Conservation (phyloP, 83 land plant species). For the Picea mariana region DNA sequence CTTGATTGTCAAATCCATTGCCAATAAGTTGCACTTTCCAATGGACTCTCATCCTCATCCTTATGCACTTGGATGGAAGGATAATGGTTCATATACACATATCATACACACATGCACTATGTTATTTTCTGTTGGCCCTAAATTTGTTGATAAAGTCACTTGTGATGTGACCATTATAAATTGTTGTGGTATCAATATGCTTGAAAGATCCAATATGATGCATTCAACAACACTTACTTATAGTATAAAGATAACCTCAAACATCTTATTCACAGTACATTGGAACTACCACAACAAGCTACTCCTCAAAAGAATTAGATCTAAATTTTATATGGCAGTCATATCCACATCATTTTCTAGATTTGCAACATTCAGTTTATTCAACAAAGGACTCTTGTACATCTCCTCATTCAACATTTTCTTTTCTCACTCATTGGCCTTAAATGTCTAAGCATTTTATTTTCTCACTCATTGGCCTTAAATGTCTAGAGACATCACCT, state of each 20-base stretch:
- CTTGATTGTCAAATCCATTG: not conserved
- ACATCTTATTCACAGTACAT: not conserved
- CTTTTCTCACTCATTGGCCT: no score
- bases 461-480: no score
- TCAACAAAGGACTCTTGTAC: no score
- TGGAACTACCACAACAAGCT: no score
- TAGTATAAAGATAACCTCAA: not conserved
- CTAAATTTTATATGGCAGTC: no score
- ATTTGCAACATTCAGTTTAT: no score
- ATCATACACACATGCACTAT: not conserved
- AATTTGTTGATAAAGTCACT: not conserved
- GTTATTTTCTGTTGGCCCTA: not conserved
- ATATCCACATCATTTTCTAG: no score
- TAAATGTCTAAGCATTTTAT: no score
- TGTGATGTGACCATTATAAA: not conserved
- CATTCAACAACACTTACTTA: not conserved
- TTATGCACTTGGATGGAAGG: not conserved
- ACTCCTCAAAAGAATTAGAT: no score
- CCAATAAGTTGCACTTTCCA: not conserved
- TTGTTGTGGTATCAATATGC: not conserved
- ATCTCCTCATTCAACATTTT: no score
- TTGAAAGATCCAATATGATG: not conserved
- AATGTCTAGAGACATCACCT: no score
- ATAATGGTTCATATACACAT: not conserved
- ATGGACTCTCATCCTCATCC: not conserved